Evolutionary conservation across 805 yeast genomes (phyloP).

Genomic region (Candida xiaguanensis): DNA sequence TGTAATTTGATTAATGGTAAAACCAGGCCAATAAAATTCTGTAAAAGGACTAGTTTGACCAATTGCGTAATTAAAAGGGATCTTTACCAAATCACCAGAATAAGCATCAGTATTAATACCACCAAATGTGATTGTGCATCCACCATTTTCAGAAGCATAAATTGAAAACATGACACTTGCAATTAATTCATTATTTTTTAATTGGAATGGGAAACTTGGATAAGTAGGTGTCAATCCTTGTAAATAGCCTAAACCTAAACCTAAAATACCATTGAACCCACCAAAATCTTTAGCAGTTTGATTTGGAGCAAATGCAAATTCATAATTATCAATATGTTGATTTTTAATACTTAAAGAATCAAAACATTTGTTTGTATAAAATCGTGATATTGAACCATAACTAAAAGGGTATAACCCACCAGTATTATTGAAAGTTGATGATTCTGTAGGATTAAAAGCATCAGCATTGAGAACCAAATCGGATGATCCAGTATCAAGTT

Average conservation of each 20-base stretch:
- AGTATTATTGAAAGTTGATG: constrained; percentile 10
- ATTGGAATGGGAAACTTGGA: constrained; percentile 13
- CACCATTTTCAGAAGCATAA: constrained; percentile 8
- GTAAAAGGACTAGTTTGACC: constrained; percentile 9
- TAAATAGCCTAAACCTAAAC: constrained; percentile 14
- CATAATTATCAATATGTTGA: neutral
- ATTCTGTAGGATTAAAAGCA: constrained; percentile 4
- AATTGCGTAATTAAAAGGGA: constrained; percentile 12
- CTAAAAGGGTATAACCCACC: neutral
- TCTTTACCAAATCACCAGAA: constrained; percentile 14
- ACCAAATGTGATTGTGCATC: constrained; percentile 17
- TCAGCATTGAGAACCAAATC: constrained; percentile 10
- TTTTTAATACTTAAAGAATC: constrained; percentile 6
- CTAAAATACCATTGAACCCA: constrained; percentile 13
- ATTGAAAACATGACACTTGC: constrained; percentile 12
- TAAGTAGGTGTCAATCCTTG: constrained; percentile 11
- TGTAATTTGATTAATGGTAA: constrained; percentile 13
- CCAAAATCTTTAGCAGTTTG: constrained; percentile 1
- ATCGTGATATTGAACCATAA: constrained; percentile 4
- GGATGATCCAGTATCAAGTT: constrained; percentile 15
- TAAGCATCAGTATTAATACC: constrained; percentile 20
- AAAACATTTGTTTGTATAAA: neutral
- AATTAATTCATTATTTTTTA: constrained; percentile 12
- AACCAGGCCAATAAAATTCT: constrained; percentile 10
- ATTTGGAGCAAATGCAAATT: constrained; percentile 3